These are phyloP conservation scores for Canariomyces notabilis DNA, from an alignment of 2,329 filamentous ascomycete genomes.

Conservation along the genomic window DNA sequence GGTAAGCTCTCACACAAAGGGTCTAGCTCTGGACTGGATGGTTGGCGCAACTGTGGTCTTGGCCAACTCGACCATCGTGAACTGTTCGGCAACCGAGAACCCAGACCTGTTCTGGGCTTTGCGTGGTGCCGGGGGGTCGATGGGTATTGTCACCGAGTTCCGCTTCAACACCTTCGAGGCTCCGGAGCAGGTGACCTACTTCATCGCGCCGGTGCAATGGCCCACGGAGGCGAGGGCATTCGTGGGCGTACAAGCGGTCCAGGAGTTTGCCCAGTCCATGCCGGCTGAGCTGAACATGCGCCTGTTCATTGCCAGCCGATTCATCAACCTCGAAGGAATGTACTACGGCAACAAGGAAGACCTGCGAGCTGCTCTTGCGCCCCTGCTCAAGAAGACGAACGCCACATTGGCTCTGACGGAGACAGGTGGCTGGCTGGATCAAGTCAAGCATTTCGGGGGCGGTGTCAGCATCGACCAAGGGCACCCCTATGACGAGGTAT, in stretches of 20 bases:
- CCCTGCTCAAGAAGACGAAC: constrained; percentile 32
- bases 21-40: constrained; percentile 34
- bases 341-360: constrained; percentile 35
- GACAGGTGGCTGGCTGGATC: constrained; percentile 29
- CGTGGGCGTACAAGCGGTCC: constrained; percentile 27
- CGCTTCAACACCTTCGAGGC: constrained; percentile 36
- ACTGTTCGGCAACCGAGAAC: constrained; percentile 32
- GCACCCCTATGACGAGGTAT: constrained; percentile 27
- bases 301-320: constrained; percentile 32
- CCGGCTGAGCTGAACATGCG: constrained; percentile 40
- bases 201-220: constrained; percentile 28
- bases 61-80: constrained; percentile 34
- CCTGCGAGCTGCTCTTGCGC: constrained; percentile 30
- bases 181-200: constrained; percentile 31
- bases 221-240: constrained; percentile 25
- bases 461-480: constrained; percentile 29
- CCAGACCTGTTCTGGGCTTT: constrained; percentile 40
- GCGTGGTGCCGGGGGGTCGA: constrained; percentile 37
- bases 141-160: constrained; percentile 38
- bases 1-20: constrained; percentile 33
- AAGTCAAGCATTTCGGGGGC: constrained; percentile 32
- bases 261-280: constrained; percentile 32
- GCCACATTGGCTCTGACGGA: constrained; percentile 31
- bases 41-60: constrained; percentile 34
- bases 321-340: constrained; percentile 35